Base-by-base conservation (phyloP, 129 eudicot genomes). In the Escallonia rubra region DNA sequence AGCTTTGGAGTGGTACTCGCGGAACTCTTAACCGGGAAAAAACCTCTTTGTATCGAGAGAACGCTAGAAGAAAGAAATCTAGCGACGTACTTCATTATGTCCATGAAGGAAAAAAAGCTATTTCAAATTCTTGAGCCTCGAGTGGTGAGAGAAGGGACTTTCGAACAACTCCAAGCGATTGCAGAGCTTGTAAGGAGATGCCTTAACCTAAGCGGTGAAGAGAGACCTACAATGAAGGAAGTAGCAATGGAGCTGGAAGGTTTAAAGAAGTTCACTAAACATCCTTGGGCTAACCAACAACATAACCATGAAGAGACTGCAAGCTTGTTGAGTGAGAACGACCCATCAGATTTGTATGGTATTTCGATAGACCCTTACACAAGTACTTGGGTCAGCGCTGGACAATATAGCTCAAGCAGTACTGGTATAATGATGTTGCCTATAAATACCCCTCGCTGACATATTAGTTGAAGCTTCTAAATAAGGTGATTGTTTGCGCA, bases 171-270 rank as follows among this genome's bases (percentile, higher is more conserved):
- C 4, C 62, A 54, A 67, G 49, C 34, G 7, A 47, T 66, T 2
- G 78, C 59, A 34, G 43, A 65, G 51, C 53, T 73, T 23, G 72
- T 55, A 39, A 73, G 41, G 63, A 45, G 66, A 49, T 73, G 78
- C 66, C 58, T 73, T 15, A 58, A 42, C 46, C 14, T 60, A 5
- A 70, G 47, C 14, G 72, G 71, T 13, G 57, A 59, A 10, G 78
- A 73, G 4, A 65, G 78, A 50, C 77, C 77, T 41, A 54, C 77
- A 15, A 73, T 66, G 77, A 73, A 39, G 41, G 78, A 73, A 57
- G 78, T 73, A 38, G 72, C 78, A 8, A 66, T 49, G 52, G 64
- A 73, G 43, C 41, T 73, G 15, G 72, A 73, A 12, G 48, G 46
- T 11, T 46, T 45, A 38, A 45, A 56, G 55, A 64, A 45, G 13